Percentiles rank a stretch among this genome's conserved stretches.
These are phyloP conservation scores for Ustilago tritici DNA, from an alignment of 1,284 basidiomycete species.

Conservation along the genomic window DNA sequence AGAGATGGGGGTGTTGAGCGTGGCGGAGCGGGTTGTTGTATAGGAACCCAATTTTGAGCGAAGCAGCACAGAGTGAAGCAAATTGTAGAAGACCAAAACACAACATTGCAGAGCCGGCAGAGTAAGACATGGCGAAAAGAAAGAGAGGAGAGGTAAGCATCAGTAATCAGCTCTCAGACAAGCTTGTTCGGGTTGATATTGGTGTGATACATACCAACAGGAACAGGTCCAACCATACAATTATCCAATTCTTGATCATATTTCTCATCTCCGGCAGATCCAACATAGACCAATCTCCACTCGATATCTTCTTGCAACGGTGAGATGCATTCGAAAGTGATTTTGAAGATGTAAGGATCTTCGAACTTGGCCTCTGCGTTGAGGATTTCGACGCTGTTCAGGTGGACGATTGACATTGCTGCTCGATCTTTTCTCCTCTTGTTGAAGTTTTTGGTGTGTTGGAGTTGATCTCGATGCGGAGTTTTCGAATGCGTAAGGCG, in stretches of 20 bases:
- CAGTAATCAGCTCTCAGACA: too few species aligned
- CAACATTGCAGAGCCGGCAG: too few species aligned
- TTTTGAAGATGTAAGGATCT: constrained; percentile 91
- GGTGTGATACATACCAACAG: constrained; percentile 69
- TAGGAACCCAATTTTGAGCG: too few species aligned
- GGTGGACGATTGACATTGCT: constrained; percentile 67
- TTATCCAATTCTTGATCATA: constrained; percentile 93
- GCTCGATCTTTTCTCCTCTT: not conserved
- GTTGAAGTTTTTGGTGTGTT: too few species aligned
- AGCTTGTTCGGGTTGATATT: not conserved
- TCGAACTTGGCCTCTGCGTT: constrained; percentile 64
- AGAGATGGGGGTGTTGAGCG: not conserved
- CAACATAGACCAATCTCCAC: constrained; percentile 97
- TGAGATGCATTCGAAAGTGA: constrained; percentile 98
- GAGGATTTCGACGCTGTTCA: constrained; percentile 66
- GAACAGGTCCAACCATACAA: constrained; percentile 86
- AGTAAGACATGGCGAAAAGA: not conserved
- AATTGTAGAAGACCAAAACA: too few species aligned
- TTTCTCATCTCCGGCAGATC: constrained; percentile 88
- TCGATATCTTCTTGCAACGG: constrained; percentile 93
- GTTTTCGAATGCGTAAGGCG: too few species aligned
- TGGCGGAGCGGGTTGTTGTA: too few species aligned
- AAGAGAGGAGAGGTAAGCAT: not conserved
- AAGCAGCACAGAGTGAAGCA: too few species aligned
- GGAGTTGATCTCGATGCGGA: too few species aligned